phyloP scores from a whole-genome alignment of 2,329 filamentous ascomycete genomes.

The Ceratocystis cacaofunesta region DNA sequence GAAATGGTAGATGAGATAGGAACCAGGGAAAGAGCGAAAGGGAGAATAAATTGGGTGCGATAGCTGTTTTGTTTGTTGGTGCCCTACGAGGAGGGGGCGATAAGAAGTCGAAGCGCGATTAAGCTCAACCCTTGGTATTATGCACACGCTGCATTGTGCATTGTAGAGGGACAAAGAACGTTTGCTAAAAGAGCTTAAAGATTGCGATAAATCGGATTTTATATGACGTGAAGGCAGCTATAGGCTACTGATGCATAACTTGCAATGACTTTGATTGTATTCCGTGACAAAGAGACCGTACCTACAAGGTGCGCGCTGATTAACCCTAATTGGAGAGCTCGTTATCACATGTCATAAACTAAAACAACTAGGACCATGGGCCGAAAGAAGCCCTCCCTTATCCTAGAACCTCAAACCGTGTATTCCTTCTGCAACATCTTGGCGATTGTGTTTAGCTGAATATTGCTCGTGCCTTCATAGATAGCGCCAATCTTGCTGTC shows the following conservation, averaged over 20 bases:
- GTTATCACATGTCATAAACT: not conserved
- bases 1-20: not conserved
- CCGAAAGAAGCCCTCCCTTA: not conserved
- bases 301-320: not conserved
- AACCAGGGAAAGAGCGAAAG: not conserved
- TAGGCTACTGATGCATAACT: no score
- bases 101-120: not conserved
- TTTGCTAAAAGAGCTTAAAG: no score
- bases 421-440: conserved; percentile 49
- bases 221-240: no score
- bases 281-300: no score
- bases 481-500: conserved; percentile 98
- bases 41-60: not conserved
- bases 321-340: not conserved
- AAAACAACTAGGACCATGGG: not conserved
- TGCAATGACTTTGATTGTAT: no score
- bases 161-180: no score
- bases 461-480: conserved; percentile 81
- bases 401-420: conserved; percentile 25
- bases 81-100: not conserved
- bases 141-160: not conserved
- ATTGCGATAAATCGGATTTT: no score
- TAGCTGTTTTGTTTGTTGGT: not conserved
- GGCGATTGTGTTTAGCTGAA: conserved; percentile 52
- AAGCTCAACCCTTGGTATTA: not conserved